phyloP scores from a whole-genome alignment of 768 basidiomycete genomes.

The Psilocybe subaeruginosa region DNA sequence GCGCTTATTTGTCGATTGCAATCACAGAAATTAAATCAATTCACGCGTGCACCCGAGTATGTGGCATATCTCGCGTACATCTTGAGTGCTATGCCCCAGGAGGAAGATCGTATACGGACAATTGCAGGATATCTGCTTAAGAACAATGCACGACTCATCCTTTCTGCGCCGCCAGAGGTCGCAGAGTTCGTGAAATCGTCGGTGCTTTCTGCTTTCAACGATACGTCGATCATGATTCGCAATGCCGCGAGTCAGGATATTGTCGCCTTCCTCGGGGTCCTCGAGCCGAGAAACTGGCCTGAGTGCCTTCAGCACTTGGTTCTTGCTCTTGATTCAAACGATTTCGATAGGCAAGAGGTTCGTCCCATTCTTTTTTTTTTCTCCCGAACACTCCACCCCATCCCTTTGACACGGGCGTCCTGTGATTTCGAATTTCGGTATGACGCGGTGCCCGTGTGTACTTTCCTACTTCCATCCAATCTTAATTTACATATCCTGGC shows the following conservation, averaged over 20 bases:
- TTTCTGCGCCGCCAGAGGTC: slow-evolving; percentile 67
- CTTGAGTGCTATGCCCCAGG: slow-evolving; percentile 75
- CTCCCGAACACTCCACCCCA: background rate
- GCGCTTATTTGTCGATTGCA: slow-evolving; percentile 17
- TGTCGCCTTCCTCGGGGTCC: slow-evolving; percentile 82
- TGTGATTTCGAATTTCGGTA: background rate
- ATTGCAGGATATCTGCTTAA: slow-evolving; percentile 97
- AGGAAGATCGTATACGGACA: slow-evolving; percentile 91
- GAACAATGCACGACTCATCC: slow-evolving; percentile 86
- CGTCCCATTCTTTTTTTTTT: slow-evolving; percentile 26
- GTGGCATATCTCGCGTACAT: slow-evolving; percentile 96
- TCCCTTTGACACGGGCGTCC: background rate
- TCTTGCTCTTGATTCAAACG: slow-evolving; percentile 72
- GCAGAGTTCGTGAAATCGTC: slow-evolving; percentile 74
- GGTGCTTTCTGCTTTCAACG: slow-evolving; percentile 81
- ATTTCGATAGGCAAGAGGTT: slow-evolving; percentile 87
- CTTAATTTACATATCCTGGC: background rate
- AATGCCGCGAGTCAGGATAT: slow-evolving; percentile 95
- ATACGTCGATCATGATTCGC: slow-evolving; percentile 84
- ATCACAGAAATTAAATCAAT: slow-evolving; percentile 80
- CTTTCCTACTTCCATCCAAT: background rate
- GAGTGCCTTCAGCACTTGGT: slow-evolving; percentile 90
- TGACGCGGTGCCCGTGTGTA: background rate
- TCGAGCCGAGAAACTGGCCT: slow-evolving; percentile 94
- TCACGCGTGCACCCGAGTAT: slow-evolving; percentile 90